Base-by-base conservation (phyloP, 495 filamentous ascomycete genomes). In the Xylona heveae region DNA sequence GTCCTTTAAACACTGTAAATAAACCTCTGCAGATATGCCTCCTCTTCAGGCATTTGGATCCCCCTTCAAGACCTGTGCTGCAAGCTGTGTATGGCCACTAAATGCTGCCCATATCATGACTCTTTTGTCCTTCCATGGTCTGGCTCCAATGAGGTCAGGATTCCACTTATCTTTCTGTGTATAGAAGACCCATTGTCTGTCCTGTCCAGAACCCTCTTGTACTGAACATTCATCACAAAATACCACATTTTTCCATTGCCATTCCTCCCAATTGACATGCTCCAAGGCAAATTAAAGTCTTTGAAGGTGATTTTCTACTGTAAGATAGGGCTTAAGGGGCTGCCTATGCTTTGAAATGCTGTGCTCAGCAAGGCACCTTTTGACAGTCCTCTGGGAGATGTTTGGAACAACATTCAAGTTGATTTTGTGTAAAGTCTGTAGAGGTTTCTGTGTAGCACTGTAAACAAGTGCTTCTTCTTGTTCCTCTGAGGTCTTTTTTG, bases 211-310 rank as follows among this genome's bases (percentile, higher is more conserved):
- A 16, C 10, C 30, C 20, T 22, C 15, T 17, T 32, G n/a, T 28
- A 32, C 19, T 16, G 30, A 32, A n/a, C 12, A 32, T 32, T 32
- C 19, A 32, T 32, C 19, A 22, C 30, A 16, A 6, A 13, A 32
- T 6, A 32, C 13, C 15, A 32, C 19, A 3, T 32, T 32, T 6
- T 22, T 22, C 30, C 20, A 32, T 6, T 32, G 6, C 19, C 20
- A 6, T 32, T 16, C 19, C 10, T 17, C 20, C 30, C 10, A 32
- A 32, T 13, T n/a, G n/a, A n/a, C n/a, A n/a, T n/a, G n/a, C n/a
- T n/a, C n/a, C n/a, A n/a, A n/a, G n/a, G n/a, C n/a, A n/a, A n/a
- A n/a, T n/a, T n/a, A n/a, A n/a, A n/a, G n/a, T n/a, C n/a, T n/a
- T n/a, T n/a, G n/a, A n/a, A n/a, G n/a, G n/a, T n/a, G n/a, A n/a